Evolutionary conservation across 1,284 basidiomycete genomes (phyloP), one percentile per base, ranked within the genome.

Genomic region (Ganoderma meredithae): DNA sequence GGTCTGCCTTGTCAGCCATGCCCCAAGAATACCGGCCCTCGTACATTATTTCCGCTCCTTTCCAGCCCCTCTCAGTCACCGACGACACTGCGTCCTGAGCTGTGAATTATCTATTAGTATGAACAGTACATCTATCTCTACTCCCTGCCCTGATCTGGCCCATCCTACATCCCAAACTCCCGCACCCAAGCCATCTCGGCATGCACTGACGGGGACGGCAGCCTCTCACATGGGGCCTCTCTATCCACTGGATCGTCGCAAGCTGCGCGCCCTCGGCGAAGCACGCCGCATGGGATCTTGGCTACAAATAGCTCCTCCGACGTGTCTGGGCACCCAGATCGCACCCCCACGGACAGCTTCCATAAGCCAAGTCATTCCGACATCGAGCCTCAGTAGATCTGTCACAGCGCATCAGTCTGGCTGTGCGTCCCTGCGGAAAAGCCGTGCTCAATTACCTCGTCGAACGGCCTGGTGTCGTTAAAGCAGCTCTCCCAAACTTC

Each of bases 401-500:
- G 65, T 43, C 62, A 53, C 25, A 19, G 3, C 15, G 55, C 39
- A 44, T 69, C 41, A 69, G 64, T 25, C 41, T 39, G 39, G 58
- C 39, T 39, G 19, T 41, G 39, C 39, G 12, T 39, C 22, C 15
- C 39, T 25, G n/a, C 39, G 39, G 9, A 40, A 25, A n/a, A 40
- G 36, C 9, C 17, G 9, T 64, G 61, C 27, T 22, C 43, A 22
- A 40, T 69, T 73, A 97, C 95, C 90, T 98, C 96, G 80, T 99
- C 97, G 80, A 99, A 99, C 8, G 97, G 97, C 73, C 97, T 83
- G 8, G 97, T 99, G 79, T 99, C 97, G 60, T 88, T 90, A 81
- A 96, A 97, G 81, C 97, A 99, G 75, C 94, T 95, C 75, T 96
- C 94, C 92, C 94, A 99, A 56, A 98, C 97, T 79, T 98, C 95